Conservation (phyloP, 2,329 filamentous ascomycete genomes). For the Aspergillus carbonarius region DNA sequence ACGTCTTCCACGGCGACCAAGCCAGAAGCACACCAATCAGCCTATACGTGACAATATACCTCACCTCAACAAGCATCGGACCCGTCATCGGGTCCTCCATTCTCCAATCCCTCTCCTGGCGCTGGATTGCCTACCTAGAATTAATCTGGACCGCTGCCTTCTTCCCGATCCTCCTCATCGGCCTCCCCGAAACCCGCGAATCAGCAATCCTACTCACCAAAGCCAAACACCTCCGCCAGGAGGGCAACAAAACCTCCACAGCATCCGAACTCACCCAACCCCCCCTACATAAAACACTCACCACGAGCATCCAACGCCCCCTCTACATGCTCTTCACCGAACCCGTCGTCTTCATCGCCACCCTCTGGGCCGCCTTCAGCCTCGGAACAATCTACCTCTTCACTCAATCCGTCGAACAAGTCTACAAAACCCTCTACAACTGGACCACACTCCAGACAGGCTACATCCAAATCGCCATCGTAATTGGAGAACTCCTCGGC, state of each 20-base stretch:
- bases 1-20: constrained; percentile 32
- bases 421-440: constrained; percentile 34
- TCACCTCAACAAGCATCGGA: constrained; percentile 44
- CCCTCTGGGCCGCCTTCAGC: constrained; percentile 45
- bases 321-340: constrained; percentile 41
- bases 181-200: constrained; percentile 42
- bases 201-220: constrained; percentile 40
- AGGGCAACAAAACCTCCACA: constrained; percentile 23
- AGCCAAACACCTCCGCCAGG: constrained; percentile 36
- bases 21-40: constrained; percentile 41
- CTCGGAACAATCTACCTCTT: constrained; percentile 45
- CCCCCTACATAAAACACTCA: constrained; percentile 27
- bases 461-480: constrained; percentile 42
- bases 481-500: constrained; percentile 42
- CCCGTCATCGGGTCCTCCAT: constrained; percentile 45
- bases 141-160: constrained; percentile 38
- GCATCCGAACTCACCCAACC: constrained; percentile 35
- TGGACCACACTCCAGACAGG: constrained; percentile 32
- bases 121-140: constrained; percentile 45
- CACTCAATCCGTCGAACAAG: constrained; percentile 43
- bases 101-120: constrained; percentile 21
- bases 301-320: constrained; percentile 37
- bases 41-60: constrained; percentile 41
- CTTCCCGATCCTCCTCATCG: constrained; percentile 39
- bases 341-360: constrained; percentile 43